phyloP scores from a whole-genome alignment of 371 early-diverging fungal species.

The Mortierella sp. region DNA sequence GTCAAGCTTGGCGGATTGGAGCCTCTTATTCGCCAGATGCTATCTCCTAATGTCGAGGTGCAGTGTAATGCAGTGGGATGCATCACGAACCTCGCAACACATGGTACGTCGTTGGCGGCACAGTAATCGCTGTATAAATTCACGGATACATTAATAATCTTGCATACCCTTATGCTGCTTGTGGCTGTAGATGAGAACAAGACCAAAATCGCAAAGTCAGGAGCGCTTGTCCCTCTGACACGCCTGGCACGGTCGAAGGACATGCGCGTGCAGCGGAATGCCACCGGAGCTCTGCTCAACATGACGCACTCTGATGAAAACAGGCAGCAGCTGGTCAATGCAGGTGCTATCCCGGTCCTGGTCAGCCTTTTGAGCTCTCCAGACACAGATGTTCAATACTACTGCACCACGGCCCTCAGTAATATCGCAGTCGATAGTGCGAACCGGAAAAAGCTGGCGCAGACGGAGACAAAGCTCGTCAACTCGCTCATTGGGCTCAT shows the following conservation, averaged over 20 bases:
- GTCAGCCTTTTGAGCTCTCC: conserved; percentile 82
- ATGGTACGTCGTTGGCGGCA: too few species aligned
- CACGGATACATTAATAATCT: not conserved
- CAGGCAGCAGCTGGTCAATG: conserved; percentile 86
- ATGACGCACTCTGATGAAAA: conserved; percentile 95
- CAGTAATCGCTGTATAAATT: too few species aligned
- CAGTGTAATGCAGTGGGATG: conserved; percentile 97
- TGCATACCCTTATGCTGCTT: not conserved
- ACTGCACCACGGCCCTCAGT: conserved; percentile 90
- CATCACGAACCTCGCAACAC: conserved; percentile 94
- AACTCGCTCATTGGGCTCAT: conserved; percentile 83
- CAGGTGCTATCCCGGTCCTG: conserved; percentile 88
- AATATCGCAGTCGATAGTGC: conserved; percentile 92
- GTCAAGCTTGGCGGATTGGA: conserved; percentile 90
- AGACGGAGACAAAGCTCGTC: conserved; percentile 82
- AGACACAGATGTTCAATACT: conserved; percentile 91
- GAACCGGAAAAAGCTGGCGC: conserved; percentile 80
- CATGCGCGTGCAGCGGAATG: conserved; percentile 91
- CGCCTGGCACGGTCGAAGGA: conserved; percentile 87
- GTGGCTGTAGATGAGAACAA: conserved; percentile 85
- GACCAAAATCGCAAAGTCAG: conserved; percentile 86
- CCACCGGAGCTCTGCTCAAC: conserved; percentile 93
- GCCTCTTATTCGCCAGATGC: conserved; percentile 91
- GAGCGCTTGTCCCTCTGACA: conserved; percentile 82
- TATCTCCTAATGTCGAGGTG: conserved; percentile 88